These are phyloP conservation scores for Mortierella sp. DNA, from an alignment of 371 early-diverging fungal genomes.

Conservation along the genomic window DNA sequence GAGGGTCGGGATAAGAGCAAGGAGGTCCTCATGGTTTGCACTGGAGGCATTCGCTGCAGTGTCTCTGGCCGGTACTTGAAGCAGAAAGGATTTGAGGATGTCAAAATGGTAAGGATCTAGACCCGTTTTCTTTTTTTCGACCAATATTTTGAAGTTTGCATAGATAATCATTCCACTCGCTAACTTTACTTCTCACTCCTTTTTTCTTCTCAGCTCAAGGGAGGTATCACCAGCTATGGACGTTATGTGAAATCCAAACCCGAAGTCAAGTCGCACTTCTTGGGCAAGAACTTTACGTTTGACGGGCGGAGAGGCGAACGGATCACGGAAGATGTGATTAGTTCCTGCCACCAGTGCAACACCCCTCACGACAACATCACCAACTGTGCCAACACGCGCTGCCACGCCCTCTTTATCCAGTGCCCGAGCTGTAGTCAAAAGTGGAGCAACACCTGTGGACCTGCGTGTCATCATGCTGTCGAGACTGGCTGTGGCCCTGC, in stretches of 20 bases:
- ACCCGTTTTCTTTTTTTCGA: neutral
- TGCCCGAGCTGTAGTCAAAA: conserved; percentile 70
- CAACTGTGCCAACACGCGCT: conserved; percentile 76
- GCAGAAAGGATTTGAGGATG: conserved; percentile 75
- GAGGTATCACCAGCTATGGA: conserved; percentile 86
- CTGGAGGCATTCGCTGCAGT: conserved; percentile 86
- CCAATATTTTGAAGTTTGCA: neutral
- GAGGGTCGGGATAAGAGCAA: conserved; percentile 54
- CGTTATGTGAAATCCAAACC: conserved; percentile 62
- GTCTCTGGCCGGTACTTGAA: conserved; percentile 79
- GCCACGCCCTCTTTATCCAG: conserved; percentile 81
- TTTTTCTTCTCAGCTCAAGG: conserved; percentile 64
- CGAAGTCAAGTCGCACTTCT: conserved; percentile 65
- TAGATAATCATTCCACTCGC: neutral
- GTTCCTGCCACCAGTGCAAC: conserved; percentile 78
- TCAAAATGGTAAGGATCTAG: conserved; percentile 66
- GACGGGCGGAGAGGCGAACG: conserved; percentile 81
- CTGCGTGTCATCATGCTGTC: conserved; percentile 65
- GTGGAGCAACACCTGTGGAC: conserved; percentile 75
- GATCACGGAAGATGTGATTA: conserved; percentile 73
- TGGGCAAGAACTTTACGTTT: conserved; percentile 86
- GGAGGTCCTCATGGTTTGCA: conserved; percentile 83
- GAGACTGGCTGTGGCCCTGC: conserved; percentile 38
- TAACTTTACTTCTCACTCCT: neutral
- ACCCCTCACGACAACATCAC: conserved; percentile 73